Base-by-base conservation (phyloP, 805 yeast genomes). In the Candida tallmaniae region DNA sequence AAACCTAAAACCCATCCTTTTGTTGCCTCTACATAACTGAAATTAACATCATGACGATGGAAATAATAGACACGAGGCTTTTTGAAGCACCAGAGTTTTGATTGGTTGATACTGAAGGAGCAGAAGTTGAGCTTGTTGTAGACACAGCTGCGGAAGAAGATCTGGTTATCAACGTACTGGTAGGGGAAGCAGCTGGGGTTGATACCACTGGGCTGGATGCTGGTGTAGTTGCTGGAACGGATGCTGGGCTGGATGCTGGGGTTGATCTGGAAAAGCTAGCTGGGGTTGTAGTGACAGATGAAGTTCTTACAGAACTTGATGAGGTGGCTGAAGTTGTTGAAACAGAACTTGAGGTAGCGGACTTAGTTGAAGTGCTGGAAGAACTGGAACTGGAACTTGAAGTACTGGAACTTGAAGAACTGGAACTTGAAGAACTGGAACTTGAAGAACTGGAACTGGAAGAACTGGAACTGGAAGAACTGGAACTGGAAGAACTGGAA, bases 401-500 rank as follows among this genome's bases (percentile, higher is more conserved):
- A 5, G 45, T 24, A 12, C 27, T 17, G 15, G 39, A 28, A 19
- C 31, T 21, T 9, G 44, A 33, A 23, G 30, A 27, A 5, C 35
- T 19, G 23, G 4, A 16, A 11, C 29, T 6, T 8, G 23, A 7
- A 6, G 33, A 31, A 13, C 27, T 11, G 12, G 41, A 31, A 15
- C 29, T 23, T 9, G 46, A 36, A 10, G 38, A 25, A 12, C 17
- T 3, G 8, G 26, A 13, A 5, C 13, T 19, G 5, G 32, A 27
- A 22, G 36, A 12, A 8, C 44, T 22, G 15, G 30, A 11, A 24
- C 20, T 16, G 9, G 35, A 30, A 15, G n/a, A 9, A 10, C 12
- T 6, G 6, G 33, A n/a, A 36, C 33, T 24, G 28, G 28, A 12
- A 22, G 51, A 16, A 23, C 50, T 27, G 6, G 46, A 29, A 15